A percentile compares a stretch with the other conserved stretches of the same genome.
These are phyloP conservation scores for Dalechampia spathulata DNA, from an alignment of 441 rosid species.

Conservation along the genomic window DNA sequence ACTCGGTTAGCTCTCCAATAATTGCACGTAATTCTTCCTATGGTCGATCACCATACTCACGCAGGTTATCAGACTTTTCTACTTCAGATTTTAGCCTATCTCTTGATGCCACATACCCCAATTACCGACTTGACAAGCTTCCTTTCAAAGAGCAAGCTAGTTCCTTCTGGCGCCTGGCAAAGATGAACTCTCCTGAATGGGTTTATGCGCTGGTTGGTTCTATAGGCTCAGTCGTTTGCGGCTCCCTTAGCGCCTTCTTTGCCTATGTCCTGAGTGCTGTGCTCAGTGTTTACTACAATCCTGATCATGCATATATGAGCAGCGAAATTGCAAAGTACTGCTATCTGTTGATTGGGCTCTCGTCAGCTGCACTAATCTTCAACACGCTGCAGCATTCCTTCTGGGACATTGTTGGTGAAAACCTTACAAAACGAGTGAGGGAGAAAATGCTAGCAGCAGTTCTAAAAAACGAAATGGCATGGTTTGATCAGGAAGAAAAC, in stretches of 20 bases:
- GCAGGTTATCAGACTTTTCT: slow-evolving; percentile 95
- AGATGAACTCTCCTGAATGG: slow-evolving; percentile 99
- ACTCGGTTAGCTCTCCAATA: slow-evolving; percentile 97
- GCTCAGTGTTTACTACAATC: slow-evolving; percentile 77
- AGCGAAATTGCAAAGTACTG: slow-evolving; percentile 82
- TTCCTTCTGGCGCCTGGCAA: slow-evolving; percentile 89
- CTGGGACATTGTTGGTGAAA: slow-evolving; percentile 98
- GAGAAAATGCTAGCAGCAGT: slow-evolving; percentile 90
- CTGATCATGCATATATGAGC: slow-evolving; percentile 72
- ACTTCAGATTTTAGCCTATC: slow-evolving; percentile 96
- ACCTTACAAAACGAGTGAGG: slow-evolving; percentile 92
- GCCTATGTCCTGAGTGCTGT: slow-evolving; percentile 95
- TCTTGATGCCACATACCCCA: slow-evolving; percentile 66
- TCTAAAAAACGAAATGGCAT: slow-evolving; percentile 96
- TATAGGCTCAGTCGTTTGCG: slow-evolving; percentile 82
- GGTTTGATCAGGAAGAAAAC: slow-evolving; percentile 98
- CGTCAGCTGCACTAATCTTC: slow-evolving; percentile 84
- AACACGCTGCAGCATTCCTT: slow-evolving; percentile 92
- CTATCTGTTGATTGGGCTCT: slow-evolving; percentile 82
- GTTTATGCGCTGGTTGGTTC: slow-evolving; percentile 85
- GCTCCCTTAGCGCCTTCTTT: slow-evolving; percentile 94
- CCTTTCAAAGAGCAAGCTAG: slow-evolving; percentile 91
- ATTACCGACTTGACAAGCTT: slow-evolving; percentile 76
- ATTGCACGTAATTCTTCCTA: slow-evolving; percentile 93
- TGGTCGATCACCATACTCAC: slow-evolving; percentile 95